Percentiles rank a stretch among this genome's conserved stretches.
These are phyloP conservation scores for Hortiboletus rubellus DNA, from an alignment of 1,284 basidiomycete genomes.

Conservation along the genomic window DNA sequence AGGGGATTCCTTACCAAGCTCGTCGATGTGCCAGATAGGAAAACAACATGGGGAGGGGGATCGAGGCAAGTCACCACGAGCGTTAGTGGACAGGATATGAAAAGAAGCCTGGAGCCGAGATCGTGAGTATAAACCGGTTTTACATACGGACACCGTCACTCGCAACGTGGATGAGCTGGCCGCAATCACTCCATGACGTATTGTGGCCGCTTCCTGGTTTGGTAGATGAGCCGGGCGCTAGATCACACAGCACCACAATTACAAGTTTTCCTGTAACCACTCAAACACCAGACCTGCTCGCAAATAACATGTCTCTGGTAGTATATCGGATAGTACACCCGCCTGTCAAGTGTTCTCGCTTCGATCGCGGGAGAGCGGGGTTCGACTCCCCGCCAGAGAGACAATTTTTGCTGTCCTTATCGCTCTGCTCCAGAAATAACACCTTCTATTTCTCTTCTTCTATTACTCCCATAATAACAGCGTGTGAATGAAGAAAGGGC, in stretches of 20 bases:
- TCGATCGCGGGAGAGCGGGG: constrained; percentile 41
- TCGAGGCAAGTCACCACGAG: neutral
- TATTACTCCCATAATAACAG: neutral
- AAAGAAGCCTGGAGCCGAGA: neutral
- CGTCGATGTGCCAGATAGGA: constrained; percentile 32
- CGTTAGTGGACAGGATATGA: neutral
- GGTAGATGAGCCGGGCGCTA: too few relatives aligned
- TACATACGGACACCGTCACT: neutral
- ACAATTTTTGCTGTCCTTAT: neutral
- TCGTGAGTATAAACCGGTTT: too few relatives aligned
- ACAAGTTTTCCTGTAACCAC: too few relatives aligned
- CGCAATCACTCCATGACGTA: too few relatives aligned
- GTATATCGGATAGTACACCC: constrained; percentile 41
- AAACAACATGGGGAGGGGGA: constrained; percentile 21
- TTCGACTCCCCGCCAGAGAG: constrained; percentile 48
- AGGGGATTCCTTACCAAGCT: constrained; percentile 24
- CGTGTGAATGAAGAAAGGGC: too few relatives aligned
- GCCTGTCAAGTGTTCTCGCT: constrained; percentile 31
- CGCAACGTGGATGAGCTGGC: neutral
- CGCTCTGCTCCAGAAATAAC: neutral
- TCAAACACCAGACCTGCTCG: too few relatives aligned
- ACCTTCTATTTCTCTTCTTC: too few relatives aligned
- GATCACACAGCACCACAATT: too few relatives aligned
- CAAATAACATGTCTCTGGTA: constrained; percentile 31
- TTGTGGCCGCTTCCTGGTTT: too few relatives aligned